Evolutionary conservation across 2,329 filamentous ascomycete species (phyloP).

Genomic region (Zasmidium citrigriseum): DNA sequence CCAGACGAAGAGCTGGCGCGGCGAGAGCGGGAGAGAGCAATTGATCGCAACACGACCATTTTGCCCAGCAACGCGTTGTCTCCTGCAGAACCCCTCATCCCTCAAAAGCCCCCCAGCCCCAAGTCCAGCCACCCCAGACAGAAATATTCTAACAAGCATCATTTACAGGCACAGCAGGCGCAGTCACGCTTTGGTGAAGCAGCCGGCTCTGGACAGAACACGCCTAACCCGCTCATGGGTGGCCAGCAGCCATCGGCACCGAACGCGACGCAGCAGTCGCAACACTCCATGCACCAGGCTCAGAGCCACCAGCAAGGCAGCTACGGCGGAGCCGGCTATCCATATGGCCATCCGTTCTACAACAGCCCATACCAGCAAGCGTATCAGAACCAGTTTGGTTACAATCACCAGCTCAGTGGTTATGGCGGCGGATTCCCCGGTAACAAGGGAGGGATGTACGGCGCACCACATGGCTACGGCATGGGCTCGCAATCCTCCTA

Average conservation of each 20-base stretch:
- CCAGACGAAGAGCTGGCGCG: not conserved
- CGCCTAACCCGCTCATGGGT: slow-evolving; percentile 74
- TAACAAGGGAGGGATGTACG: slow-evolving; percentile 62
- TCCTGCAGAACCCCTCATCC: not conserved
- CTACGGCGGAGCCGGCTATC: slow-evolving; percentile 53
- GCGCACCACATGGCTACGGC: slow-evolving; percentile 61
- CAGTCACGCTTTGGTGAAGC: slow-evolving; percentile 76
- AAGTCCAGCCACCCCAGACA: slow-evolving; percentile 4
- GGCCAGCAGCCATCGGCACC: slow-evolving; percentile 51
- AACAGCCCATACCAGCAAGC: slow-evolving; percentile 62
- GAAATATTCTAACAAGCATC: slow-evolving; percentile 15
- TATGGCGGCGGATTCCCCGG: slow-evolving; percentile 47
- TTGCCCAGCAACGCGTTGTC: not conserved
- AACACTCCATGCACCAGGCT: slow-evolving; percentile 36
- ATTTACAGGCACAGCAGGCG: slow-evolving; percentile 39
- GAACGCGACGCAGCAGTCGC: slow-evolving; percentile 32
- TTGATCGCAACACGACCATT: not conserved
- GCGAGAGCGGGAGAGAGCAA: not conserved
- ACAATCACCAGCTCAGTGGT: slow-evolving; percentile 46
- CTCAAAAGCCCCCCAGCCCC: not conserved
- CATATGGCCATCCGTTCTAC: slow-evolving; percentile 63
- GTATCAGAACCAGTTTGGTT: slow-evolving; percentile 64
- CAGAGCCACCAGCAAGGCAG: slow-evolving; percentile 47
- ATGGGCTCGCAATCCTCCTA: slow-evolving; percentile 58
- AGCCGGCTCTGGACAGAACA: slow-evolving; percentile 86